phyloP scores from a whole-genome alignment of 1,284 basidiomycete genomes.

The Salmacisia buchloeana region DNA sequence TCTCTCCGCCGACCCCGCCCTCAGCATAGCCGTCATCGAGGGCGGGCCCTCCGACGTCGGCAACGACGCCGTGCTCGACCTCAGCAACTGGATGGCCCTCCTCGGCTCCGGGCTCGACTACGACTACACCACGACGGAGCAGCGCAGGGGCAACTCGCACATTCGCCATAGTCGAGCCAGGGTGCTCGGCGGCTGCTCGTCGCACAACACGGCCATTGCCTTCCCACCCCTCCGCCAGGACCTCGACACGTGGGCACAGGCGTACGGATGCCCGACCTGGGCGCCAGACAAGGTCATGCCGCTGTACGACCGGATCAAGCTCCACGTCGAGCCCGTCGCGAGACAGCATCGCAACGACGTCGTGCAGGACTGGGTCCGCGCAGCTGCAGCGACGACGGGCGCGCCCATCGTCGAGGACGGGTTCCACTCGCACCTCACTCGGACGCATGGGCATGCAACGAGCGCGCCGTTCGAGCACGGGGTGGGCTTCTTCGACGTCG shows the following conservation, averaged over 20 bases:
- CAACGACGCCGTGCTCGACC: conserved; percentile 44
- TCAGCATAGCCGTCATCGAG: conserved; percentile 50
- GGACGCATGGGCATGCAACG: neutral
- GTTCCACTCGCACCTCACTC: conserved; percentile 43
- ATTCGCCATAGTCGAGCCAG: conserved; percentile 50
- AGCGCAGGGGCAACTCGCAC: conserved; percentile 50
- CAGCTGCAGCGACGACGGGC: conserved; percentile 36
- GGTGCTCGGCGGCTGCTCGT: conserved; percentile 50
- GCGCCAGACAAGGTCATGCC: conserved; percentile 38
- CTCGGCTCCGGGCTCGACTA: conserved; percentile 51
- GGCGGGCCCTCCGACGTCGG: conserved; percentile 48
- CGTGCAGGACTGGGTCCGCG: conserved; percentile 48
- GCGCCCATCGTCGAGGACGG: conserved; percentile 46
- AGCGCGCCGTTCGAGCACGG: conserved; percentile 40
- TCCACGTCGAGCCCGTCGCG: conserved; percentile 50
- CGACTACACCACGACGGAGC: conserved; percentile 47
- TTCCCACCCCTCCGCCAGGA: conserved; percentile 51
- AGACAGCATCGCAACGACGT: conserved; percentile 49
- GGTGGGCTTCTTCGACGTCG: conserved; percentile 50
- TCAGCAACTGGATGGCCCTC: conserved; percentile 49
- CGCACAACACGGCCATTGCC: conserved; percentile 52
- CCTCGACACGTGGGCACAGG: conserved; percentile 48
- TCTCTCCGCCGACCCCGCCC: conserved; percentile 46
- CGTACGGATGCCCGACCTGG: conserved; percentile 47
- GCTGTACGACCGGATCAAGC: conserved; percentile 49